phyloP scores from a whole-genome alignment of 371 early-diverging fungal genomes.

The Thermomucor indicae-seudaticae region DNA sequence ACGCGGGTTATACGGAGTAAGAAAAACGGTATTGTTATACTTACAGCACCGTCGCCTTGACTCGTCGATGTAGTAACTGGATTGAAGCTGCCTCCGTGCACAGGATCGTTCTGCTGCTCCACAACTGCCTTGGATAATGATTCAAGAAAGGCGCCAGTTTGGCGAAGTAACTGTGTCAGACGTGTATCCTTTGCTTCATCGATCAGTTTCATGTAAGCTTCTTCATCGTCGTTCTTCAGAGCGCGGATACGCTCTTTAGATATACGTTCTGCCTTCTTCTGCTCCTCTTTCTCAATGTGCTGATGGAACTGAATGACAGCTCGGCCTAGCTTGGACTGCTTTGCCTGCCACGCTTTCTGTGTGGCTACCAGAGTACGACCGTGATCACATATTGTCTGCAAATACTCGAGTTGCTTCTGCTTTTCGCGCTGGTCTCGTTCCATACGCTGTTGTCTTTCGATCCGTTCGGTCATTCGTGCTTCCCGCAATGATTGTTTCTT shows the following conservation, averaged over 20 bases:
- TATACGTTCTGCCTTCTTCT: conserved; percentile 74
- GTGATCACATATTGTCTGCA: conserved; percentile 74
- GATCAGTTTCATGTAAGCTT: conserved; percentile 91
- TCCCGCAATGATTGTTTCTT: conserved; percentile 91
- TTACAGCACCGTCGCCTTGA: too few species aligned
- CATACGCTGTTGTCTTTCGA: conserved; percentile 83
- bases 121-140: conserved; percentile 75
- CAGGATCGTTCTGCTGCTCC: conserved; percentile 72
- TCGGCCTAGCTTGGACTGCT: conserved; percentile 70
- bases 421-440: conserved; percentile 86
- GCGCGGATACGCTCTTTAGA: conserved; percentile 94
- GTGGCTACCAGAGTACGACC: conserved; percentile 66
- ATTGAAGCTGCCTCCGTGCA: conserved; percentile 50
- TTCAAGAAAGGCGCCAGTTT: conserved; percentile 85
- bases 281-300: conserved; percentile 89
- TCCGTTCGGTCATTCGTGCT: conserved; percentile 85
- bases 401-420: conserved; percentile 78
- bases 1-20: neutral
- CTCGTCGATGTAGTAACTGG: too few species aligned
- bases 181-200: conserved; percentile 96
- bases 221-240: conserved; percentile 94
- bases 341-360: conserved; percentile 61
- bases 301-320: conserved; percentile 76
- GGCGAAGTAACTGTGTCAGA: conserved; percentile 84
- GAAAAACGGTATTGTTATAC: conserved; percentile 9